Percentiles rank a stretch among this genome's conserved stretches.
These are phyloP conservation scores for Pythium folliculosum DNA, from an alignment of 352 stramenopile species.

Conservation along the genomic window DNA sequence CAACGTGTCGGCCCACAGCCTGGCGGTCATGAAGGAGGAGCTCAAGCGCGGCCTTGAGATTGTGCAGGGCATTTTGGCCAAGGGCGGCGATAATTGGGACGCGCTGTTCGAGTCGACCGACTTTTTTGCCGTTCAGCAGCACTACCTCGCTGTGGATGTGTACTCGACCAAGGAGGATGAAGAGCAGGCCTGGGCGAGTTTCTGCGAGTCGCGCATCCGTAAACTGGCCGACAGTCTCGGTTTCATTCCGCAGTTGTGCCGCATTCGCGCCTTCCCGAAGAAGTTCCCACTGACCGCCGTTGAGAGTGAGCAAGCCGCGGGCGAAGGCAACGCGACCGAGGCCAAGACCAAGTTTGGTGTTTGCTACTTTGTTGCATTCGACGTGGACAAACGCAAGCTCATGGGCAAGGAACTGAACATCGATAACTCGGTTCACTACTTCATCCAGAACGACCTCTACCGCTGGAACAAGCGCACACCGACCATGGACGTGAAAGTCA, in stretches of 20 bases:
- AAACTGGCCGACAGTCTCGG: constrained; percentile 89
- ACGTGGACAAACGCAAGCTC: constrained; percentile 79
- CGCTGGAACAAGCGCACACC: constrained; percentile 87
- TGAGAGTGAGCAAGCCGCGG: constrained; percentile 25
- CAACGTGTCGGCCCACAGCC: constrained; percentile 95
- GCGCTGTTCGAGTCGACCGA: constrained; percentile 80
- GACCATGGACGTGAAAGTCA: constrained; percentile 87
- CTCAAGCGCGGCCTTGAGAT: constrained; percentile 79
- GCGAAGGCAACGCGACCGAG: constrained; percentile 26
- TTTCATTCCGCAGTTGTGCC: constrained; percentile 80
- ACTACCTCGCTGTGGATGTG: constrained; percentile 93
- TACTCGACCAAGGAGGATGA: constrained; percentile 87
- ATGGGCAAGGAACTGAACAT: constrained; percentile 82
- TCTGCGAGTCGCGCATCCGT: constrained; percentile 93
- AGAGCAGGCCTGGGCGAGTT: constrained; percentile 92
- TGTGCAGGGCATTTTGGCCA: constrained; percentile 85
- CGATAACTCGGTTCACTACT: constrained; percentile 86
- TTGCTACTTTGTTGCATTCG: constrained; percentile 87
- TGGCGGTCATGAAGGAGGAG: constrained; percentile 95
- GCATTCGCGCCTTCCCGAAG: constrained; percentile 83
- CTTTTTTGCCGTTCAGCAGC: constrained; percentile 89
- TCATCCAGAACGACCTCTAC: constrained; percentile 89
- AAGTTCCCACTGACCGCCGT: constrained; percentile 80
- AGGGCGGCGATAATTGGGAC: constrained; percentile 78
- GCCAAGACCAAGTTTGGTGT: constrained; percentile 60